Evolutionary conservation across 2,329 filamentous ascomycete species (phyloP), one percentile per base, ranked within the genome.

Genomic region (Xylariaceae sp.): DNA sequence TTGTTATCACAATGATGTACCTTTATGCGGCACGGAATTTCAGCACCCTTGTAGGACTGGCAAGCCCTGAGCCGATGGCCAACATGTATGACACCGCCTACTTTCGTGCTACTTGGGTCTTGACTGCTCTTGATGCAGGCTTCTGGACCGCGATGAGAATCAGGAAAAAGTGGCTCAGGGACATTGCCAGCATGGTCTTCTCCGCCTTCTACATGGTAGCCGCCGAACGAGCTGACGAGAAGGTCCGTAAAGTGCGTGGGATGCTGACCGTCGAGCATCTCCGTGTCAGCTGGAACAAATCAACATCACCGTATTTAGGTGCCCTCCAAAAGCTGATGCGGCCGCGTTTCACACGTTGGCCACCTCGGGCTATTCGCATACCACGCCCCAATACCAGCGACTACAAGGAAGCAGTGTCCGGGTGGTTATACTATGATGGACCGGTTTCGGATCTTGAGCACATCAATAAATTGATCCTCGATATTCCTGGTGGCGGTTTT

Each of bases 111-210:
- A 99, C 94, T 68, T 99, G 94, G 94, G 83, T 97, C 15, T 85
- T 94, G 49, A 99, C 94, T 0, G 94, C 91, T 0, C 74, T 99
- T 56, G 94, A 99, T 65, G 94, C 94, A 5, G 94, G 94, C 1
- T 99, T 96, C 71, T 99, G 94, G 94, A 96, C 91, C 0, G 94
- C 94, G 32, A 99, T 99, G 94, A 87, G 85, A 65, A 92, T 99
- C 59, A 83, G 82, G 45, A 69, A 69, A 49, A 91, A 88, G 64
- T 92, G 88, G 83, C 63, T 96, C 40, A 80, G 91, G 37, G 92
- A 97, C 68, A 68, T 96, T 13, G 83, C 88, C 9, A 91, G 89
- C 67, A 78, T 97, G 18, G 76, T 89, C 44, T 97, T 96, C 71
- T 89, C 89, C 0, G 68, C 87, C 10, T 99, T 96, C 72, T 99